Base-by-base conservation (phyloP, 768 basidiomycete species). In the Pulveroboletus sp. region DNA sequence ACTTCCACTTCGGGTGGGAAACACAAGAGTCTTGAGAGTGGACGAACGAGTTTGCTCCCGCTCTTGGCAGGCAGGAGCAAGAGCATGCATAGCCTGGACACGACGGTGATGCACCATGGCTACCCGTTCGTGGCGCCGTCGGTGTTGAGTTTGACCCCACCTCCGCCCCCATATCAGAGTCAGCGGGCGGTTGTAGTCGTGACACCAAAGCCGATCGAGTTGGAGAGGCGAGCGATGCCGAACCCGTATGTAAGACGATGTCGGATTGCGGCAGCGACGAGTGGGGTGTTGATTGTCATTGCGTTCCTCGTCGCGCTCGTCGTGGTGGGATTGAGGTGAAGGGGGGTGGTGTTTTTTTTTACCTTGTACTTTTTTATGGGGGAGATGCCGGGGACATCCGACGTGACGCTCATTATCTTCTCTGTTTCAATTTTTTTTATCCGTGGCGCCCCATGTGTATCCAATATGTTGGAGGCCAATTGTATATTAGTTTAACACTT, bases 51-150 rank as follows among this genome's bases (percentile, higher is more conserved):
- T 40, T 40, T 58, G 33, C 50, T 59, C 21, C 66, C 66, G 3
- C 52, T 65, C 25, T 63, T 60, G 60, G 45, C 54, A 69, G 76
- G 59, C 64, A 68, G 51, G 69, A 74, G 60, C 64, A 70, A 58
- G 69, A 77, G 32, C 69, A 72, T 40, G 63, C 75, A 52, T 63
- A 75, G 62, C 54, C 71, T 57, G 50, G 76, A 57, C 69, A 75
- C 61, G 70, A 73, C 59, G 67, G 75, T 35, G 74, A 74, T 63
- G 68, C 74, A 47, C 64, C 52, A 55, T 51, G 78, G 82, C 13
- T 81, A 84, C 50, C 84, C 84, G 13, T 82, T 84, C 53, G 70
- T 84, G 32, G 72, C 80, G 3, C 75, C 80, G 10, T 76, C 80
- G 3, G 66, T 67, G 35, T 55, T 57, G 54, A 65, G 61, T 59